phyloP scores from a whole-genome alignment of 2,329 filamentous ascomycete genomes.

The Tolypocladium cylindrosporum region DNA sequence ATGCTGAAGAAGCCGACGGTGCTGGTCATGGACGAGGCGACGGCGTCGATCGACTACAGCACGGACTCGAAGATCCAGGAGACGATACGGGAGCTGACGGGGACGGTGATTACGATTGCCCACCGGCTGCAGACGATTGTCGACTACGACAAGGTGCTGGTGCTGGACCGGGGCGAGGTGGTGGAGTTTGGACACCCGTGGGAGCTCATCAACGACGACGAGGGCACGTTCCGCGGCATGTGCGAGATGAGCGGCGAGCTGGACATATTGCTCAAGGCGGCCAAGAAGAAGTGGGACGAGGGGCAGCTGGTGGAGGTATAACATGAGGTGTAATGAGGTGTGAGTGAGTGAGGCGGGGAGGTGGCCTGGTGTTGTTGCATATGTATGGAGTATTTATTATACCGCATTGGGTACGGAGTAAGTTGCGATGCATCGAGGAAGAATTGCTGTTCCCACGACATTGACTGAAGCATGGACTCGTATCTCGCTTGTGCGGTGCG shows the following conservation, averaged over 20 bases:
- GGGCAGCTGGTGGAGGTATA: constrained; percentile 25
- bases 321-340: not conserved
- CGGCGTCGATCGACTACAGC: constrained; percentile 91
- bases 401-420: no score
- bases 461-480: no score
- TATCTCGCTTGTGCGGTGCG: no score
- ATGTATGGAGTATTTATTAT: not conserved
- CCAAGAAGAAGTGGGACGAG: constrained; percentile 42
- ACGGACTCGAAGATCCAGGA: constrained; percentile 95
- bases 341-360: not conserved
- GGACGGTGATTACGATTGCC: constrained; percentile 93
- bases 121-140: constrained; percentile 94
- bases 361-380: no score
- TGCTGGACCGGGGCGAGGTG: constrained; percentile 80
- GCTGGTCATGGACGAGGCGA: constrained; percentile 98
- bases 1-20: constrained; percentile 87
- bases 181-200: constrained; percentile 88
- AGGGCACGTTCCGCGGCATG: constrained; percentile 54
- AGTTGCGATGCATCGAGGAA: no score
- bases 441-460: no score
- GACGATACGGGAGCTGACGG: constrained; percentile 84
- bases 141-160: constrained; percentile 95
- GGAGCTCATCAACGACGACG: constrained; percentile 63
- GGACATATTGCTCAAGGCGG: constrained; percentile 38
- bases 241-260: constrained; percentile 55